Evolutionary conservation across 2,329 filamentous ascomycete genomes (phyloP), one percentile per base, ranked within the genome.

Genomic region (Aspergillus ibericus): DNA sequence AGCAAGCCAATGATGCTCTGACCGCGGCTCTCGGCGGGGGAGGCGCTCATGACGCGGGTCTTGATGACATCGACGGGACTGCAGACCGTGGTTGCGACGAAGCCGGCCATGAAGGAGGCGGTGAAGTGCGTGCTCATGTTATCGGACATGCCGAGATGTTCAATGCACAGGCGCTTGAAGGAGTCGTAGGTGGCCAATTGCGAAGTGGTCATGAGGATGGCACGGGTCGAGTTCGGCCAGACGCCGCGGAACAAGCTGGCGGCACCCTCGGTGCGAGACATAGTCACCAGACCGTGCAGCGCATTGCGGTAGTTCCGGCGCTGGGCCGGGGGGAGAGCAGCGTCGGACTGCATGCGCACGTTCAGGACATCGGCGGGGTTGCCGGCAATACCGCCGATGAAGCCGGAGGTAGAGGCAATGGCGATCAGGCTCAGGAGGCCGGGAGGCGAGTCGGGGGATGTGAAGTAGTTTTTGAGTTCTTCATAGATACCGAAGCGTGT

Each of bases 401-500:
- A 91, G 53, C 95, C 95, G 7, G 95, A 93, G 27, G 86, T 79
- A 22, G 87, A 89, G 54, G 93, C 91, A 76, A 98, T 90, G 64
- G 85, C 90, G 63, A 96, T 83, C 9, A 99, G 87, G n/a, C 85
- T 82, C 10, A 87, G 81, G 68, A 96, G 87, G 2, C 89, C 86
- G 2, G 92, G 89, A 53, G 79, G 72, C 27, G 75, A 74, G 12
- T 73, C 74, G 12, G 81, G 74, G 3, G 82, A 80, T 36, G 85
- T 85, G 71, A 88, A 82, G 53, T 83, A 84, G 22, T 84, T 80
- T 79, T 99, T 99, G 59, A 98, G 82, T 67, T 96, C 88, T 78
- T 98, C 95, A 81, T 99, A 99, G 64, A 97, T 87, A 64, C 92
- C 95, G 79, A 99, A 99, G 50, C 95, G 91, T 36, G 92, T 95